Conservation (phyloP, 1,139 yeast species). For the Blastobotrys petasosporus region DNA sequence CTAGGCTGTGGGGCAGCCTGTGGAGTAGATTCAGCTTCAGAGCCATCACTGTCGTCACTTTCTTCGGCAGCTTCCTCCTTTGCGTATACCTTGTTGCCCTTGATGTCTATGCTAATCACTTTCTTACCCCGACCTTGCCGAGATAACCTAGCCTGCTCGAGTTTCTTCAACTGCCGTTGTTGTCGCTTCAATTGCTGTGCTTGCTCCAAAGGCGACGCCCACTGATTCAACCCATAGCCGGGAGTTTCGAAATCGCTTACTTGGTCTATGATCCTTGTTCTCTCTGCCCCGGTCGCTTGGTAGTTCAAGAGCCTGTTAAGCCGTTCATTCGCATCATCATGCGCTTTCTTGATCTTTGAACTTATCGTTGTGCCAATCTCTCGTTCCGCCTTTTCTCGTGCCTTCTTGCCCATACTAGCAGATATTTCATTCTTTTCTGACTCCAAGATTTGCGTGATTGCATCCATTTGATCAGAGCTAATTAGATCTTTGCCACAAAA, state of each 20-base stretch:
- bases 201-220: constrained; percentile 88
- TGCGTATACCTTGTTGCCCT: constrained; percentile 65
- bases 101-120: constrained; percentile 69
- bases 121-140: constrained; percentile 68
- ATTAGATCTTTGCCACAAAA: constrained; percentile 70
- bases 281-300: constrained; percentile 81
- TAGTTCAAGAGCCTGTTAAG: constrained; percentile 67
- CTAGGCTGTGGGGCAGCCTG: constrained; percentile 11
- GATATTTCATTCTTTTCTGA: constrained; percentile 29
- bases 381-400: constrained; percentile 22
- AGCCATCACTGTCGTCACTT: constrained; percentile 18
- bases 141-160: constrained; percentile 52
- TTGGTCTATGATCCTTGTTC: constrained; percentile 88
- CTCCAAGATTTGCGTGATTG: constrained; percentile 41
- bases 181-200: constrained; percentile 78
- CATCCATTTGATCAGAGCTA: constrained; percentile 51
- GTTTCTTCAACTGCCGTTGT: constrained; percentile 62
- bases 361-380: constrained; percentile 47
- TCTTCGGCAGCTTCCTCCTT: constrained; percentile 26
- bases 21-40: neutral
- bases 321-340: constrained; percentile 49
- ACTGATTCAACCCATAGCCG: constrained; percentile 48
- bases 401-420: constrained; percentile 28
- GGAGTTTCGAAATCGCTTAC: constrained; percentile 79
- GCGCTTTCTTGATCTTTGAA: constrained; percentile 46